Base-by-base conservation (phyloP, 805 yeast genomes). In the Ogataea pignaliae region DNA sequence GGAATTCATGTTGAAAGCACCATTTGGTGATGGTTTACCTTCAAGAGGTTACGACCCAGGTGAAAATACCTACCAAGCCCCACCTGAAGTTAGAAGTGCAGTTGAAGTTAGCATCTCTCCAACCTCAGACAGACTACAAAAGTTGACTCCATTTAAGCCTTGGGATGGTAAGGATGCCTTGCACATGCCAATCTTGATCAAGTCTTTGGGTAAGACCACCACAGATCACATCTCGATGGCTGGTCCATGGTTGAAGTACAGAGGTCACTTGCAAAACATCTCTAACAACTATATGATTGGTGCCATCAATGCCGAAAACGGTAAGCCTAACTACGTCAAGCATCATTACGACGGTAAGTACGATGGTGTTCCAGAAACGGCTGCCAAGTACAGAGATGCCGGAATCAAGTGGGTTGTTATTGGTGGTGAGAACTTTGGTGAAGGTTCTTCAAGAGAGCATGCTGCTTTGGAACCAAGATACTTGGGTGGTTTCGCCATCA, bases 181-280 rank as follows among this genome's bases (percentile, higher is more conserved):
- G 56, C 76, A 77, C 66, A 74, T 91, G 78, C 97, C 97, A 72
- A 91, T 91, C 61, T 83, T 91, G 74, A 88, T 91, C 73, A 91
- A 93, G 78, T 87, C 97, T 57, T 76, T 84, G 52, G 98, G 97
- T 76, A 91, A 91, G 81, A 90, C 97, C 70, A 91, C 99, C 63
- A 91, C 99, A 60, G 99, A 91, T 77, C 99, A 91, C 76, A 91
- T 91, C 64, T 91, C 98, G 64, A 90, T 88, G 95, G 99, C 99
- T 66, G 99, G 99, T 75, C 97, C 98, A 67, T 91, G 99, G 99
- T 86, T 91, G 81, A 91, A 91, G 78, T 91, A 91, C 91, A 88
- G 97, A 80, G 99, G 99, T 74, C 99, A 91, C 78, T 80, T 91
- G 76, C 91, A 89, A 78, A 91, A 91, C 84, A 93, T 91, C 67